Evolutionary conservation across 768 basidiomycete species (phyloP).

Genomic region (Mycena galopus): DNA sequence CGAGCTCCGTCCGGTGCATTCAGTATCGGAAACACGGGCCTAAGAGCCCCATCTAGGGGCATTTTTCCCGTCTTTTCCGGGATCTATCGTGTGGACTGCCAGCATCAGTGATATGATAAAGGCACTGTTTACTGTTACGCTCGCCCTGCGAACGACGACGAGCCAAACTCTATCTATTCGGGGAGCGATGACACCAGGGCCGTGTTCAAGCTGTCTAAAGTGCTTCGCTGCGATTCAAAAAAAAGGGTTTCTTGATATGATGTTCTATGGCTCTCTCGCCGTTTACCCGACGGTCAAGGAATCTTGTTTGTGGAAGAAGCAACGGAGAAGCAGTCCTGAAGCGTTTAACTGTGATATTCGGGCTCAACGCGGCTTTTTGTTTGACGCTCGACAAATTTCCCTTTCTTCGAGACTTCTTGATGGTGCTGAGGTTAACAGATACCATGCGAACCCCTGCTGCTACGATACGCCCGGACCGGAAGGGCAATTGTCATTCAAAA

Average conservation of each 20-base stretch:
- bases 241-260: neutral
- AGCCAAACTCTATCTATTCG: neutral
- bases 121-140: neutral
- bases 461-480: slow-evolving; percentile 15
- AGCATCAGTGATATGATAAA: neutral
- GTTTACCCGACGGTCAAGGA: neutral
- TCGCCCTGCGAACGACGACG: neutral
- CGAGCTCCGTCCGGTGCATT: neutral
- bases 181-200: neutral
- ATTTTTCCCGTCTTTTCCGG: slow-evolving; percentile 1
- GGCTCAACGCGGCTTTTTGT: neutral
- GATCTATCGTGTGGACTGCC: neutral
- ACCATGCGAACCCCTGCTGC: neutral
- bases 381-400: neutral
- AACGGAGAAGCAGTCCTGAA: neutral
- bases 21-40: neutral
- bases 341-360: neutral
- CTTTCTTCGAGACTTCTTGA: neutral
- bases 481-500: neutral
- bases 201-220: neutral
- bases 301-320: neutral
- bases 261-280: neutral
- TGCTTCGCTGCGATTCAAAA: neutral
- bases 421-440: neutral
- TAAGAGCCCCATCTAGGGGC: slow-evolving; percentile 4